Evolutionary conservation across 2,329 filamentous ascomycete genomes (phyloP), one percentile per base, ranked within the genome.

Genomic region (Fusarium pseudocircinatum): DNA sequence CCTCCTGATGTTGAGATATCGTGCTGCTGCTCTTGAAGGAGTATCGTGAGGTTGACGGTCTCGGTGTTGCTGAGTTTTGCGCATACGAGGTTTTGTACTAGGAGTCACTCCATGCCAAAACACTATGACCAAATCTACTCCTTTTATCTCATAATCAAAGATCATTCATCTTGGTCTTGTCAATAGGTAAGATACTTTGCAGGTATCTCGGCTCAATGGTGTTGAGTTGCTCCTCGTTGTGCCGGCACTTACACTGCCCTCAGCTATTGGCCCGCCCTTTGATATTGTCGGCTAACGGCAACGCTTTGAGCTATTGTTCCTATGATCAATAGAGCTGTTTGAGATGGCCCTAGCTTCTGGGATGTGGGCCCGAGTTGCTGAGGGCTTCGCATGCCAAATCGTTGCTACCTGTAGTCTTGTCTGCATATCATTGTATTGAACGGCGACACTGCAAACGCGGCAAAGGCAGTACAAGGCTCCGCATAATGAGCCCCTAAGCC

Each of bases 211-310:
- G 42, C 46, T 69, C 63, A 18, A 15, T 60, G 40, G 47, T 53
- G 56, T 61, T 66, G 64, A 42, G 40, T 30, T 49, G 22, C 30
- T 30, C 18, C 24, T 28, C 24, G 49, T 53, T 60, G 42, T 56
- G 16, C 16, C 9, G 50, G 22, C 49, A 36, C 42, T 59, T 44
- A 32, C 42, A 60, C 37, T 44, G 60, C n/a, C 49, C 24, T n/a
- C 53, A 30, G 60, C 50, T 46, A 53, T 39, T 43, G 24, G 49
- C 32, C 44, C 34, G 49, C 42, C 40, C 34, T 70, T 70, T 70
- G 68, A 70, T 70, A 69, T 69, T 70, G 39, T 24, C 37, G 39
- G 39, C 64, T 40, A 47, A 53, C 44, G 37, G 28, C 30, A 54
- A 59, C 53, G 15, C 20, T 26, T 32, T 46, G 32, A 16, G 30